Evolutionary conservation across 169 alveolate species (phyloP).

Genomic region (Toxoplasma gondii): DNA sequence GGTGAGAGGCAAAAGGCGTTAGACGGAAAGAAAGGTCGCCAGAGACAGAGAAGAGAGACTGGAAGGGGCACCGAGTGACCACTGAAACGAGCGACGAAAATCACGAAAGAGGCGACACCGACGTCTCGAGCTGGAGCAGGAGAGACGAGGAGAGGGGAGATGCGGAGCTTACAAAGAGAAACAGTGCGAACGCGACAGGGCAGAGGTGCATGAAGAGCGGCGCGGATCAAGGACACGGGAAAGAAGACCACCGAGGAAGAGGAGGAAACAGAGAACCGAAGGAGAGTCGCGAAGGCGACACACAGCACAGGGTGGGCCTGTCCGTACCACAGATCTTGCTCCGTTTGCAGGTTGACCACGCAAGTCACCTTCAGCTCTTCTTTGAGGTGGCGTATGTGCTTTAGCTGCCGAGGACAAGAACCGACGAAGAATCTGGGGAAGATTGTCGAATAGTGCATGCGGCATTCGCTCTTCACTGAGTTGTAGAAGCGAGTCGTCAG

Average conservation of each 20-base stretch:
- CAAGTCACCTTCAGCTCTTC: conserved; percentile 50
- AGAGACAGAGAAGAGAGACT: neutral
- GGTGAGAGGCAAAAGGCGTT: neutral
- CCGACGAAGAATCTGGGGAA: conserved; percentile 56
- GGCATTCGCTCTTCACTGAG: conserved; percentile 46
- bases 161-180: neutral
- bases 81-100: neutral
- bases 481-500: conserved; percentile 60
- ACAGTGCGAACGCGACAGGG: neutral
- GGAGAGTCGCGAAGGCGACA: neutral
- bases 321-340: conserved; percentile 48
- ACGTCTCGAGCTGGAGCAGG: neutral
- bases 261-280: too few relatives aligned
- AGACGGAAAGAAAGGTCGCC: neutral
- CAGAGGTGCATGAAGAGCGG: too few relatives aligned
- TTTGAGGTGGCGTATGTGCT: conserved; percentile 54
- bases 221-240: neutral
- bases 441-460: conserved; percentile 62
- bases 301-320: neutral
- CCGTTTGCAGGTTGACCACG: conserved; percentile 51
- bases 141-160: neutral
- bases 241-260: neutral
- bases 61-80: neutral
- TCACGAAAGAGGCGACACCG: neutral
- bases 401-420: conserved; percentile 63